phyloP scores from a whole-genome alignment of 352 stramenopile genomes.

The Globisporangium paroecandrum region DNA sequence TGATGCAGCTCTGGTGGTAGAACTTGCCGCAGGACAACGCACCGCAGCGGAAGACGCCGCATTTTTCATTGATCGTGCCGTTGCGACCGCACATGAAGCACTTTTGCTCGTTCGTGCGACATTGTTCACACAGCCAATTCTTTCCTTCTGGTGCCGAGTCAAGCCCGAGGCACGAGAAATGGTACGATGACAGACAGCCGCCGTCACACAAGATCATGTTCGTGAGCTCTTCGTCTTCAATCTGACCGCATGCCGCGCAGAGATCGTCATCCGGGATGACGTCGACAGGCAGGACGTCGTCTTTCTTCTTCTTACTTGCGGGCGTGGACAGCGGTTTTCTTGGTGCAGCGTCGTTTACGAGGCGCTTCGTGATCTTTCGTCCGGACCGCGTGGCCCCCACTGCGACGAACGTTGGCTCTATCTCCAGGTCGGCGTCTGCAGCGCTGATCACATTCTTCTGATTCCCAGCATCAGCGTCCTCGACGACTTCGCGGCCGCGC shows the following conservation, averaged over 20 bases:
- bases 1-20: slow-evolving; percentile 81
- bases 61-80: slow-evolving; percentile 83
- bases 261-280: slow-evolving; percentile 74
- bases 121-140: slow-evolving; percentile 91
- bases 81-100: slow-evolving; percentile 89
- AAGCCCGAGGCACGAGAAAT: slow-evolving; percentile 89
- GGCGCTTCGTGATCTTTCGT: slow-evolving; percentile 59
- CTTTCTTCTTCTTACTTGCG: slow-evolving; percentile 40
- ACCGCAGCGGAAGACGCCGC: slow-evolving; percentile 75
- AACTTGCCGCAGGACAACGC: slow-evolving; percentile 73
- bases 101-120: slow-evolving; percentile 78
- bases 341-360: slow-evolving; percentile 32
- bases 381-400: slow-evolving; percentile 62
- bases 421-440: slow-evolving; percentile 2
- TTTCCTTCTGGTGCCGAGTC: slow-evolving; percentile 61
- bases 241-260: slow-evolving; percentile 74
- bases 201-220: slow-evolving; percentile 92
- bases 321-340: slow-evolving; percentile 21
- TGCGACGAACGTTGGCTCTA: slow-evolving; percentile 45
- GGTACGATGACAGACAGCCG: slow-evolving; percentile 89
- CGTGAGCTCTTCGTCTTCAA: slow-evolving; percentile 75
- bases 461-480: neutral
- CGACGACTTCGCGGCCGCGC: slow-evolving; percentile 23
- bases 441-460: slow-evolving; percentile 4
- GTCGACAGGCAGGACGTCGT: neutral